Evolutionary conservation across 192 early-diverging fungal species (phyloP).

Genomic region (Coemansia pectinata): DNA sequence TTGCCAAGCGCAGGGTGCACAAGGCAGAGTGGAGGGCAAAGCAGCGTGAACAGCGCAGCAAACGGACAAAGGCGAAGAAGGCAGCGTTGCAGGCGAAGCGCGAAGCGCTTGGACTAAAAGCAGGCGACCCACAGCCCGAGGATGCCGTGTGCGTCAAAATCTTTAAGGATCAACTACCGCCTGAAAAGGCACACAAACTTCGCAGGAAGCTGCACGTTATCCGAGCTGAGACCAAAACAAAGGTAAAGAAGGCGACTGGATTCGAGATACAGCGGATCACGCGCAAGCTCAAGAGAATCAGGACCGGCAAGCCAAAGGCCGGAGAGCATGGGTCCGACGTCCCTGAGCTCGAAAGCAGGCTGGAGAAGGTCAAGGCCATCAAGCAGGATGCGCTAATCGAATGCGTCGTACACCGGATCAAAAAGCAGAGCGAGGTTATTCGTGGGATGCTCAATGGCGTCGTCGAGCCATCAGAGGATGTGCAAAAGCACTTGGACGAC

Average conservation of each 20-base stretch:
- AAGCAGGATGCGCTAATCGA: slow-evolving; percentile 7
- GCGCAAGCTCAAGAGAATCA: slow-evolving; percentile 12
- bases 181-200: slow-evolving; percentile 2
- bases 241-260: slow-evolving; percentile 8
- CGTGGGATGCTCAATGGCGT: slow-evolving; percentile 2
- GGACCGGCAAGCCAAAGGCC: slow-evolving; percentile 3
- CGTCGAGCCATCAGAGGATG: slow-evolving; percentile 5
- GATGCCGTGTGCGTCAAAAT: slow-evolving; percentile 2
- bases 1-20: slow-evolving; percentile 7
- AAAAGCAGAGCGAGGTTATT: slow-evolving; percentile 8
- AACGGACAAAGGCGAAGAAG: slow-evolving; percentile 4
- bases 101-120: slow-evolving; percentile 1
- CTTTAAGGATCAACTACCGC: neutral
- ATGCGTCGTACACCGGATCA: slow-evolving; percentile 8
- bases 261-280: slow-evolving; percentile 6
- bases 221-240: slow-evolving; percentile 1
- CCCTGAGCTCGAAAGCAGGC: slow-evolving; percentile 1
- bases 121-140: slow-evolving; percentile 2
- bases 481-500: slow-evolving; percentile 10
- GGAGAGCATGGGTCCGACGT: neutral
- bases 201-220: slow-evolving; percentile 3
- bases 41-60: slow-evolving; percentile 3
- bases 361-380: slow-evolving; percentile 3
- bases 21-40: slow-evolving; percentile 5
- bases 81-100: slow-evolving; percentile 6